Base-by-base conservation (phyloP, 2,329 filamentous ascomycete species). In the Exophiala dermatitidis region DNA sequence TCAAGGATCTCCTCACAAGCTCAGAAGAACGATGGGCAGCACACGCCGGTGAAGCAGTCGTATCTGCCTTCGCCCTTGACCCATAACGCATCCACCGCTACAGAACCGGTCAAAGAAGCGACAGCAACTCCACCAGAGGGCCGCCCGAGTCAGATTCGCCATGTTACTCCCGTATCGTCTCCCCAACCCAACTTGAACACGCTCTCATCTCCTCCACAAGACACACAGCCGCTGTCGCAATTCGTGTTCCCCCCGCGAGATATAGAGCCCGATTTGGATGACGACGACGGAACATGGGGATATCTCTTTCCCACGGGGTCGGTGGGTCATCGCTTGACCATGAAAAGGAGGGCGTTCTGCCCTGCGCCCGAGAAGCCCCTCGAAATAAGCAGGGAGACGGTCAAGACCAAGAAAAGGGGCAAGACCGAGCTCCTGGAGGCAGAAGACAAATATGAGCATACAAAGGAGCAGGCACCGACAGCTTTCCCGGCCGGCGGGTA, bases 271-370 rank as follows among this genome's bases (percentile, higher is more conserved):
- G 89, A 95, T 52, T 81, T 90, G 58, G 87, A 95, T 66, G 90
- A 95, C 71, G 81, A 80, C 53, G 79, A 81, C 43, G 89, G 89
- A 5, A 89, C 97, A 1, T 98, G 93, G 93, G 94, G 94, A 8
- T 98, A 97, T 65, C 76, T 98, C 3, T 81, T 95, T 50, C 89
- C 91, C 1, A 73, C 95, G 28, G 84, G 91, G 65, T 81, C 80
- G 59, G 83, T 85, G 50, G 84, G 82, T 70, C 72, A 86, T 68
- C 70, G 78, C 3, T 69, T 95, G 71, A 86, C 94, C 5, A 69
- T 98, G 68, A 85, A 81, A 70, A 88, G 82, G 64, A 80, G 90
- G 52, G 79, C 77, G 54, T 77, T 80, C 34, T 95, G 90, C 66
- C 82, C 85, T 0, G 68, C 80, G 9, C 75, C 84, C 7, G 51